phyloP scores from a whole-genome alignment of 169 alveolate genomes.

The Fabrea salina region DNA sequence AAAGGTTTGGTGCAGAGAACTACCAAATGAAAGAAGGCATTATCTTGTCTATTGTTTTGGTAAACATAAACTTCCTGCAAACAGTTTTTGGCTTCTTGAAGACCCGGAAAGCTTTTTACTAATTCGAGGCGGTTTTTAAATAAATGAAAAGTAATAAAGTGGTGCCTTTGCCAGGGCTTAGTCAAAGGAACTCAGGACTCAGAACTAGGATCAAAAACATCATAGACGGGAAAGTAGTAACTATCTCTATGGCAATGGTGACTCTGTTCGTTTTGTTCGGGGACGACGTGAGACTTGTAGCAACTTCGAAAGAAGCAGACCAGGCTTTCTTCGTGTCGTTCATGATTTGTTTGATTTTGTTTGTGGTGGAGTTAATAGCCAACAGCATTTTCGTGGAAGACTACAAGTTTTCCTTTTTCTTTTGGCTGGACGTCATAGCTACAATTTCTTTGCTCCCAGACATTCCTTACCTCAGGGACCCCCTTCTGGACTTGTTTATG shows the following conservation, averaged over 20 bases:
- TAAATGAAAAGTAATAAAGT: too few species aligned
- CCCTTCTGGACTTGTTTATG: conserved; percentile 40
- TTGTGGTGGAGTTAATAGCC: conserved; percentile 60
- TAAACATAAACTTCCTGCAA: background rate
- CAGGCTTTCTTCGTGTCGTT: conserved; percentile 63
- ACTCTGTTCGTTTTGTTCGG: conserved; percentile 80
- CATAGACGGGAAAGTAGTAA: conserved; percentile 56
- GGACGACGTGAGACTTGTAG: conserved; percentile 75
- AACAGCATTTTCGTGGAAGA: conserved; percentile 63
- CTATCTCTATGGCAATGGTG: conserved; percentile 59
- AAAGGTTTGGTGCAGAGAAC: background rate
- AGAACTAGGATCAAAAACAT: conserved; percentile 13
- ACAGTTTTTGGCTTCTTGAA: conserved; percentile 8
- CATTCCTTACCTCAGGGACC: conserved; percentile 63
- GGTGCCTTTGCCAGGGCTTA: too few species aligned
- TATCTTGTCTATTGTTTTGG: background rate
- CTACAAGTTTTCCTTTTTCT: conserved; percentile 74
- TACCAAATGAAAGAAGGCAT: conserved; percentile 14
- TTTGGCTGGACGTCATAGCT: conserved; percentile 85
- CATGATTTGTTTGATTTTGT: conserved; percentile 54
- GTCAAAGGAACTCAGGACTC: background rate
- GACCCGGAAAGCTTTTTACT: conserved; percentile 1
- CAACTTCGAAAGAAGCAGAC: conserved; percentile 69
- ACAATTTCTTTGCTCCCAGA: conserved; percentile 76
- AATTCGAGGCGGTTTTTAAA: too few species aligned